phyloP scores from a whole-genome alignment of 1,284 basidiomycete species.

The Tilletiopsis washingtonensis region DNA sequence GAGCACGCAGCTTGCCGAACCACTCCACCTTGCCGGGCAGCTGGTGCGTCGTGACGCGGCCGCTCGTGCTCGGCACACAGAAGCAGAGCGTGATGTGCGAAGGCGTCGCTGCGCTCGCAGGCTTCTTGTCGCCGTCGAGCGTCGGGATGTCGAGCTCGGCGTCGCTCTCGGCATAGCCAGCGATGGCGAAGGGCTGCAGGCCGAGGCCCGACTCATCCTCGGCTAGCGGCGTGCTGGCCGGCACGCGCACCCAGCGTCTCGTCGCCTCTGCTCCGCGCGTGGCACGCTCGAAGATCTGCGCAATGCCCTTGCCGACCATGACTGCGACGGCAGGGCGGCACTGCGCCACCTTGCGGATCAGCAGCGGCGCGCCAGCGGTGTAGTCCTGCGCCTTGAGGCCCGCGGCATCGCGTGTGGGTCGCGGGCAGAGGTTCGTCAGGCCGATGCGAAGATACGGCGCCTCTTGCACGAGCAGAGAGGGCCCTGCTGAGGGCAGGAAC shows the following conservation, averaged over 20 bases:
- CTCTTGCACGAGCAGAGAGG: neutral
- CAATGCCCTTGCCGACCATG: constrained; percentile 26
- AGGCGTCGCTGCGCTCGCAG: no score
- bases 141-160: no score
- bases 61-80: constrained; percentile 31
- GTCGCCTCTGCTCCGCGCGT: no score
- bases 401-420: constrained; percentile 1
- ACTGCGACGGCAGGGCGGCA: constrained; percentile 17
- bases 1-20: neutral
- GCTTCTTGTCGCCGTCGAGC: no score
- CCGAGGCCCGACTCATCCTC: constrained; percentile 15
- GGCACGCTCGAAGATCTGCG: constrained; percentile 5
- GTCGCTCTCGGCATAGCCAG: no score
- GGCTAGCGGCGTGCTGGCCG: neutral
- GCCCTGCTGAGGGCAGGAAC: neutral
- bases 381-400: constrained; percentile 13
- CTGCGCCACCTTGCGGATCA: constrained; percentile 13
- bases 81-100: constrained; percentile 25
- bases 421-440: constrained; percentile 1
- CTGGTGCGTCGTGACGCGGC: constrained; percentile 38
- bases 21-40: constrained; percentile 23
- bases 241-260: neutral
- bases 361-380: constrained; percentile 15
- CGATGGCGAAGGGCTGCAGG: constrained; percentile 13
- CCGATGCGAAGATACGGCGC: constrained; percentile 1